Conservation (phyloP, 345 rosid species). For the Viola odorata region DNA sequence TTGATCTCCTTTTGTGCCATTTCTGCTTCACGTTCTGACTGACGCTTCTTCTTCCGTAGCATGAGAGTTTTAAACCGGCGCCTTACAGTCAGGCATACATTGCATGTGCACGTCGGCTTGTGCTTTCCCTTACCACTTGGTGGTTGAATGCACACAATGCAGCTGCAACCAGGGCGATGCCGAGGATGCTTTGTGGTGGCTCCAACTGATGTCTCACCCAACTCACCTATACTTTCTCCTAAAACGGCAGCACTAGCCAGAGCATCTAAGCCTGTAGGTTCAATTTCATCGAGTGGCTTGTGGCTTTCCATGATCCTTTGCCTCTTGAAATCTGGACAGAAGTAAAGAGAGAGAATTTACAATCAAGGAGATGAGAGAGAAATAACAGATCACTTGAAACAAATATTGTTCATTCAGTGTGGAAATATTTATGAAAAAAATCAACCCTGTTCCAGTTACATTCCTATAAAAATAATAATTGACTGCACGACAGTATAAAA, state of each 20-base stretch:
- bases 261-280: constrained; percentile 73
- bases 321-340: constrained; percentile 54
- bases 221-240: constrained; percentile 50
- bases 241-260: constrained; percentile 75
- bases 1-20: constrained; percentile 27
- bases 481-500: no score
- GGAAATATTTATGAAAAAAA: no score
- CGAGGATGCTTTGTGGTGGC: constrained; percentile 95
- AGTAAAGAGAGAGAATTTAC: not conserved
- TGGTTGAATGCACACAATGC: constrained; percentile 98
- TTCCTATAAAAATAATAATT: no score
- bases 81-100: constrained; percentile 88
- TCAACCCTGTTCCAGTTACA: no score
- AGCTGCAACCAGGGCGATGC: constrained; percentile 86
- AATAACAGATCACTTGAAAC: not conserved
- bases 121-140: constrained; percentile 97
- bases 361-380: not conserved
- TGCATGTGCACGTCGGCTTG: constrained; percentile 66
- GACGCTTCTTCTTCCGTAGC: constrained; percentile 83
- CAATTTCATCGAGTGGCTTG: constrained; percentile 29
- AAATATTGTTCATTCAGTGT: not conserved
- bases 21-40: constrained; percentile 55
- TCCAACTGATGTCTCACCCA: constrained; percentile 47
- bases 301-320: constrained; percentile 38
- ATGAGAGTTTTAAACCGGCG: constrained; percentile 87